Evolutionary conservation across 306 rosid genomes (phyloP), one percentile per base, ranked within the genome.

Genomic region (Biancaea sappan): DNA sequence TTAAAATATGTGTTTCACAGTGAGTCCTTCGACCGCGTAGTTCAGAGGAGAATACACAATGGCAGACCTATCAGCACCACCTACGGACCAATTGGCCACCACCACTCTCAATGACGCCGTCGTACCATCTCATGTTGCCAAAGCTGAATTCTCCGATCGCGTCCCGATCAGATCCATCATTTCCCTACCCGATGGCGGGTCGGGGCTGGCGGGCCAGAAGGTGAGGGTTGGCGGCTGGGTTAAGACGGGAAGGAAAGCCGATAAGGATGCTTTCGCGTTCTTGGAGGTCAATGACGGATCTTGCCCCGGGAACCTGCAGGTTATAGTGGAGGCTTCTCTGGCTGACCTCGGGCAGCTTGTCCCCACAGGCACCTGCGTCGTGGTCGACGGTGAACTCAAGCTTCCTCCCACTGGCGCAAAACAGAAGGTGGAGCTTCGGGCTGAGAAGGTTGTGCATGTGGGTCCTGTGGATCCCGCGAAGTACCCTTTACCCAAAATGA

Each of bases 241-340:
- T 38, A 95, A 92, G 84, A 95, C 96, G 0, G 99, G 99, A 5
- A 64, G 99, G 35, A 95, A 95, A 73, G 99, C 99, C 0, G 98
- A 95, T 38, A 95, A 92, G 84, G 98, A 95, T 38, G 92, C 96
- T 0, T 92, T 95, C 46, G 97, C 99, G 2, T 95, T 95, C 69
- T 67, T 95, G 64, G 98, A 95, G 73, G 82, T 95, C 21, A 95
- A 92, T 69, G 99, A 95, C 16, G 99, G 99, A 18, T 84, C 93
- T 1, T 87, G 92, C 70, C 84, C 98, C 0, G 93, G 85, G 11
- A 92, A 95, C 73, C 74, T 92, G 0, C 99, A 92, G 81, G 97
- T 92, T 29, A 95, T 95, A 35, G 91, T 95, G 21, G 95, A 87
- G 6, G 87, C 99, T 1, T 84, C 95, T 1, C 75, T 90, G 47